These are phyloP conservation scores for Coniella vitis DNA, from an alignment of 2,329 filamentous ascomycete species.

Conservation along the genomic window DNA sequence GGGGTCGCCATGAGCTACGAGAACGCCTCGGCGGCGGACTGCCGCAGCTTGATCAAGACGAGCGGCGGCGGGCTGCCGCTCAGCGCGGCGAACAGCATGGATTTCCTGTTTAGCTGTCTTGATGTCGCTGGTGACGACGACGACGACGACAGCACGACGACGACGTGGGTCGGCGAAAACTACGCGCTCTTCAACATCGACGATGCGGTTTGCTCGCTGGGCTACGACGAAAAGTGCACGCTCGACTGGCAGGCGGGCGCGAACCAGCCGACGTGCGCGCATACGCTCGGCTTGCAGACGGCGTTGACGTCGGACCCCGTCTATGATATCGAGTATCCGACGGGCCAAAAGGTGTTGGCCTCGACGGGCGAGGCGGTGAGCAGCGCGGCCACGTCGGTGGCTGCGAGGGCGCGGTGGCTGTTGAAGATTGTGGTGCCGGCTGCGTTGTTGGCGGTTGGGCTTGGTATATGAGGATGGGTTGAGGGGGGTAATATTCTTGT, in stretches of 20 bases:
- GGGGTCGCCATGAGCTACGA: slow-evolving; percentile 40
- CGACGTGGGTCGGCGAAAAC: slow-evolving; percentile 42
- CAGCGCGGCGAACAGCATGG: slow-evolving; percentile 46
- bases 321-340: slow-evolving; percentile 41
- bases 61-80: slow-evolving; percentile 27
- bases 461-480: background rate
- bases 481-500: too few species aligned
- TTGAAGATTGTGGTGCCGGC: background rate
- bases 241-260: slow-evolving; percentile 33
- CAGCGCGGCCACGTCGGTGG: background rate
- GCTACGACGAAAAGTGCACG: slow-evolving; percentile 39
- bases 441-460: background rate
- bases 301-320: slow-evolving; percentile 33
- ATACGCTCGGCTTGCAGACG: slow-evolving; percentile 32
- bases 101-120: slow-evolving; percentile 42
- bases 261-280: slow-evolving; percentile 39
- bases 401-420: background rate
- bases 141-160: too few species aligned
- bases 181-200: slow-evolving; percentile 44
- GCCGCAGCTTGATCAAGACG: slow-evolving; percentile 41
- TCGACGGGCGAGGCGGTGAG: slow-evolving; percentile 14
- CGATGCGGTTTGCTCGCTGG: slow-evolving; percentile 40
- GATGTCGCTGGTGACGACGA: slow-evolving; percentile 21
- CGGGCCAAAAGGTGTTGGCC: slow-evolving; percentile 34
- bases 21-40: slow-evolving; percentile 37